phyloP scores from a whole-genome alignment of 345 rosid genomes.

The Arabidopsis suecica region DNA sequence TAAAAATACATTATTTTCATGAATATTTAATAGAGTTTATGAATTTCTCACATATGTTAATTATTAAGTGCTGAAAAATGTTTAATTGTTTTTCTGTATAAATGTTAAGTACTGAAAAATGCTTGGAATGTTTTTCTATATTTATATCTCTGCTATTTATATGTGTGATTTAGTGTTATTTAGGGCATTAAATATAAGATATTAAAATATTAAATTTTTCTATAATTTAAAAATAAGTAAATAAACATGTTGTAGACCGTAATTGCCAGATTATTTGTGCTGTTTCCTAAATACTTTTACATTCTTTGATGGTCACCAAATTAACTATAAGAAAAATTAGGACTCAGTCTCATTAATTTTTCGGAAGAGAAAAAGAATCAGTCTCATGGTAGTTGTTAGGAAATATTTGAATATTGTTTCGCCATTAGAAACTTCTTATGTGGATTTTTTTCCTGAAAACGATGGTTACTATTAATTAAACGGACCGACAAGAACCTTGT shows the following conservation, averaged over 20 bases:
- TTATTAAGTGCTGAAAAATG: neutral
- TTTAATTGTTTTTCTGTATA: neutral
- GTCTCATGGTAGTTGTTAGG: neutral
- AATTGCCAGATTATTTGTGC: too few species aligned
- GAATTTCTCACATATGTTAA: neutral
- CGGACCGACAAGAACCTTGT: slow-evolving; percentile 36
- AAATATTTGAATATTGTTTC: slow-evolving; percentile 20
- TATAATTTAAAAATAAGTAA: too few species aligned
- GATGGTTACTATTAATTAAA: slow-evolving; percentile 20
- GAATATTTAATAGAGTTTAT: too few species aligned
- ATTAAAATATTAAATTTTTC: too few species aligned
- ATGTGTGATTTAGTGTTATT: too few species aligned
- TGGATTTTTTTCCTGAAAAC: slow-evolving; percentile 19
- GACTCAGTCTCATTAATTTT: neutral
- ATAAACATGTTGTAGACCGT: too few species aligned
- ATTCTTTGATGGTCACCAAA: neutral
- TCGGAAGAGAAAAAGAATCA: neutral
- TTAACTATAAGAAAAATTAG: neutral
- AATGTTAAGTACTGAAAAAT: too few species aligned
- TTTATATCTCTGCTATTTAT: too few species aligned
- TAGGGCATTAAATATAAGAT: too few species aligned
- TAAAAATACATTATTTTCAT: too few species aligned
- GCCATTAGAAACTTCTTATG: slow-evolving; percentile 15
- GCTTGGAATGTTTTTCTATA: neutral
- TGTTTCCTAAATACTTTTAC: too few species aligned